Evolutionary conservation across 495 filamentous ascomycete species (phyloP), one percentile per base, ranked within the genome.

Genomic region (Hypoxylon crocopeplum): DNA sequence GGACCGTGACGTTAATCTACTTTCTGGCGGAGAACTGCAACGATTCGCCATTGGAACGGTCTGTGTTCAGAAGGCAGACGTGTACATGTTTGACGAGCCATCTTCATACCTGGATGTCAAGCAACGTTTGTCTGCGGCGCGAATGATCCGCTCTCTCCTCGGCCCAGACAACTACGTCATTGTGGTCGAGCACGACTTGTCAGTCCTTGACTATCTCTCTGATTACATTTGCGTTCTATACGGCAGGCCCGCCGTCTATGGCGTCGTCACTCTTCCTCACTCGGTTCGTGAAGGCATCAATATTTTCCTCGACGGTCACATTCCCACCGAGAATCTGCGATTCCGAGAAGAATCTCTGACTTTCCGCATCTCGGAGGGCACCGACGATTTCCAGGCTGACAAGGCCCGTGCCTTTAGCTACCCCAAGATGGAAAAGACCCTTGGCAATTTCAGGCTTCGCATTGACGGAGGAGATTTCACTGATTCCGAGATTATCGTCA

Each of bases 1-100:
- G 60, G 88, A 93, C 56, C 90, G 94, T 72, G 91, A 97, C 58
- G 89, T 98, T 61, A 83, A 83, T 48, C 83, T 87, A 21, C 87
- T 98, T 24, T 98, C 95, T 61, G 94, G 94, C 78, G 94, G 94
- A 82, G 94, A 98, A 73, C 84, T 98, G 69, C 93, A 98, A 75
- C 88, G 94, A 70, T 98, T 98, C 67, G 95, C 94, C 62, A 96
- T 98, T 61, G 94, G 88, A 65, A 86, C 92, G 40, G 90, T 94
- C 32, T 98, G 95, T 69, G 93, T 98, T 17, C 93, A 97, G 71
- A 86, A 96, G 64, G 93, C 93, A 30, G 94, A 98, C 76, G 92
- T 97, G 85, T 93, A 98, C 80, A 98, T 98, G 95, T 98, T 98
- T 66, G 94, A 98, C 72, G 94, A 98, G 79, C 95, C 95, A 17